phyloP scores from a whole-genome alignment of 306 rosid genomes.

The Cucumis cinereus region DNA sequence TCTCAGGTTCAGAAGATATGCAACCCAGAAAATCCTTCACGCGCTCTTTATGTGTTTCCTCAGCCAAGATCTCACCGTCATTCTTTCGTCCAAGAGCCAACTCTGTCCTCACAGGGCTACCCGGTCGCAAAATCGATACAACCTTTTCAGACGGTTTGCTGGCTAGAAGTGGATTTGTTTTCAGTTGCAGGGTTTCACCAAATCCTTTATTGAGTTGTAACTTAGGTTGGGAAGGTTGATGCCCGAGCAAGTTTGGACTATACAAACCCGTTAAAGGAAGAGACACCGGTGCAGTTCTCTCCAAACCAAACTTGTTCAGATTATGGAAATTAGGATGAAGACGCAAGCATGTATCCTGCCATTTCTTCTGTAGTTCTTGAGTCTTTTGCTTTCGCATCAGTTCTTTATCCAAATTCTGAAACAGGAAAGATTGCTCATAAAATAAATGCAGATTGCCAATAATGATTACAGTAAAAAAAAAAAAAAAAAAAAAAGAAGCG shows the following conservation, averaged over 20 bases:
- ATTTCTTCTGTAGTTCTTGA: conserved; percentile 64
- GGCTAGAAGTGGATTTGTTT: conserved; percentile 21
- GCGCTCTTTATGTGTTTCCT: conserved; percentile 34
- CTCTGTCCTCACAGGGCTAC: conserved; percentile 62
- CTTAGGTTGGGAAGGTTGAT: conserved; percentile 51
- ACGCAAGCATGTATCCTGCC: conserved; percentile 58
- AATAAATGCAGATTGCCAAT: not conserved
- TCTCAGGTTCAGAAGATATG: conserved; percentile 54
- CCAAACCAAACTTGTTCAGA: conserved; percentile 36
- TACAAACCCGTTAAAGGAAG: conserved; percentile 45
- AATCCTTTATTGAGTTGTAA: conserved; percentile 47
- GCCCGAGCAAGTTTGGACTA: conserved; percentile 37
- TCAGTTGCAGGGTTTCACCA: conserved; percentile 44
- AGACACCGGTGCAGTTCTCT: conserved; percentile 39
- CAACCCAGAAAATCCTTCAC: conserved; percentile 56
- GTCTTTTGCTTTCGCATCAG: conserved; percentile 38
- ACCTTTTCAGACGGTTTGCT: conserved; percentile 29
- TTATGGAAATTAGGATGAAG: conserved; percentile 71
- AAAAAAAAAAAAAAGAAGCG: too few species aligned
- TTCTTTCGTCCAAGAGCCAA: conserved; percentile 68
- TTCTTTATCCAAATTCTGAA: conserved; percentile 38
- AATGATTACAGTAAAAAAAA: not conserved
- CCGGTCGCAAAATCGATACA: conserved; percentile 10
- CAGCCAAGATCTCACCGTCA: conserved; percentile 17
- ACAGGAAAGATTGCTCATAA: not conserved